Percentiles rank a stretch among this genome's conserved stretches.
phyloP scores from a whole-genome alignment of 2,329 filamentous ascomycete species.

The Aspergillus fischeri region DNA sequence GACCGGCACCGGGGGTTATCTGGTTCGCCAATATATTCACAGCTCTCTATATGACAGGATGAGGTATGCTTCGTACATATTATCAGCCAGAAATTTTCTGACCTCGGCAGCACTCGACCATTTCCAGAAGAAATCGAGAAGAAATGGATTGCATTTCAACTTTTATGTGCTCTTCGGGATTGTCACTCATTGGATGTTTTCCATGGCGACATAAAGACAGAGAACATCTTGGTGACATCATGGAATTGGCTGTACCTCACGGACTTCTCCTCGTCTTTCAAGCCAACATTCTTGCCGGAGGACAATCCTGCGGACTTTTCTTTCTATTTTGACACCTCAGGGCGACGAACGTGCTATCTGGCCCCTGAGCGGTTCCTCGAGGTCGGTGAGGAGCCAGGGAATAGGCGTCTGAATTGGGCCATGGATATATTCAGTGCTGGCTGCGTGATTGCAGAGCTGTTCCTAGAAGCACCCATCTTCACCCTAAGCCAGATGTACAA shows the following conservation, averaged over 20 bases:
- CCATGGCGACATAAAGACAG: conserved; percentile 97
- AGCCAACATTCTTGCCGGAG: conserved; percentile 87
- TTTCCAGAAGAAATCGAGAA: conserved; percentile 98
- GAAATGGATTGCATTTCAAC: conserved; percentile 96
- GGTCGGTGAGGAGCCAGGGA: conserved; percentile 62
- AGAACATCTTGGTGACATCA: conserved; percentile 93
- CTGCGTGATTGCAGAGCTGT: conserved; percentile 94
- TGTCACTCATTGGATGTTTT: conserved; percentile 86
- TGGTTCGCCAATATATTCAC: conserved; percentile 92
- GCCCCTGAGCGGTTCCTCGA: conserved; percentile 88
- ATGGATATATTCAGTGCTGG: conserved; percentile 99
- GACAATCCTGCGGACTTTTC: conserved; percentile 97
- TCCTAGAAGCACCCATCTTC: conserved; percentile 94
- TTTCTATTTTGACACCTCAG: conserved; percentile 94
- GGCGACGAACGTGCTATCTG: conserved; percentile 86
- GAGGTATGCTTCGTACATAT: conserved; percentile 39
- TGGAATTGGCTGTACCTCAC: conserved; percentile 99
- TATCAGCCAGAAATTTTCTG: conserved; percentile 13
- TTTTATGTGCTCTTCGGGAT: conserved; percentile 86
- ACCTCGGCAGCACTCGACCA: conserved; percentile 69
- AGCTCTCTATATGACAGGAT: conserved; percentile 96
- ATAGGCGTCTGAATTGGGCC: conserved; percentile 71
- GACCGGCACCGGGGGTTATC: conserved; percentile 84
- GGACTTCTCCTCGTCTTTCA: conserved; percentile 96
- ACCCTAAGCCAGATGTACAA: conserved; percentile 94